Evolutionary conservation across 495 filamentous ascomycete genomes (phyloP).

Genomic region (Xylaria sp.): DNA sequence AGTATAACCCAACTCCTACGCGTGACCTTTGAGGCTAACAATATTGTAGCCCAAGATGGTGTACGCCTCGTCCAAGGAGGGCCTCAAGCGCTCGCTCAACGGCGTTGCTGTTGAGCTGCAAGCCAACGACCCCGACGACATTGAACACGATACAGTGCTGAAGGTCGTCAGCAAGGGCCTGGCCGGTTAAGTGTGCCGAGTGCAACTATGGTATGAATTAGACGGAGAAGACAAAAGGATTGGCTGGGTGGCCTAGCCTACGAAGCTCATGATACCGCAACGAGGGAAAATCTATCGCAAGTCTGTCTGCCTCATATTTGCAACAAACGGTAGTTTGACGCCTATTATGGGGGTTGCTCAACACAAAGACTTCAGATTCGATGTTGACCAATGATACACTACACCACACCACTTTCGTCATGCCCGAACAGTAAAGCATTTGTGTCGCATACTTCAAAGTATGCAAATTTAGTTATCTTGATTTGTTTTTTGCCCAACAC

Average conservation of each 20-base stretch:
- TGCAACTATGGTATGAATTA: conserved; percentile 28
- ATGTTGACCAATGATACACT: conserved; percentile 42
- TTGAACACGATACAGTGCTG: conserved; percentile 83
- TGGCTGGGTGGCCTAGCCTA: conserved; percentile 25
- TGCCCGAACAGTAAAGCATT: conserved; percentile 38
- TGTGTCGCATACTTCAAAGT: conserved; percentile 7
- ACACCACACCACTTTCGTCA: conserved; percentile 35
- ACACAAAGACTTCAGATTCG: conserved; percentile 39
- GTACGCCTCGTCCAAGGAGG: conserved; percentile 95
- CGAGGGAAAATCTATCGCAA: conserved; percentile 18
- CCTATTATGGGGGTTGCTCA: conserved; percentile 35
- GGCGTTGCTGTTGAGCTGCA: conserved; percentile 84
- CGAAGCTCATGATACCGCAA: conserved; percentile 38
- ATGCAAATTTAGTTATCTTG: not conserved
- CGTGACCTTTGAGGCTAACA: conserved; percentile 27
- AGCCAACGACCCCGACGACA: conserved; percentile 89
- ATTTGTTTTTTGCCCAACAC: not conserved
- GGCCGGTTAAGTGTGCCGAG: conserved; percentile 35
- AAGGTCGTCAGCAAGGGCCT: conserved; percentile 79
- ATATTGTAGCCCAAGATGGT: conserved; percentile 82
- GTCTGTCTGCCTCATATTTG: conserved; percentile 24
- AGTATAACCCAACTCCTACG: conserved; percentile 43
- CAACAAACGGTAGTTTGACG: conserved; percentile 35
- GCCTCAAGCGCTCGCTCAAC: conserved; percentile 84
- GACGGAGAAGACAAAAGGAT: conserved; percentile 18